phyloP scores from a whole-genome alignment of 139 green algal species.

The Gonium pectorale region DNA sequence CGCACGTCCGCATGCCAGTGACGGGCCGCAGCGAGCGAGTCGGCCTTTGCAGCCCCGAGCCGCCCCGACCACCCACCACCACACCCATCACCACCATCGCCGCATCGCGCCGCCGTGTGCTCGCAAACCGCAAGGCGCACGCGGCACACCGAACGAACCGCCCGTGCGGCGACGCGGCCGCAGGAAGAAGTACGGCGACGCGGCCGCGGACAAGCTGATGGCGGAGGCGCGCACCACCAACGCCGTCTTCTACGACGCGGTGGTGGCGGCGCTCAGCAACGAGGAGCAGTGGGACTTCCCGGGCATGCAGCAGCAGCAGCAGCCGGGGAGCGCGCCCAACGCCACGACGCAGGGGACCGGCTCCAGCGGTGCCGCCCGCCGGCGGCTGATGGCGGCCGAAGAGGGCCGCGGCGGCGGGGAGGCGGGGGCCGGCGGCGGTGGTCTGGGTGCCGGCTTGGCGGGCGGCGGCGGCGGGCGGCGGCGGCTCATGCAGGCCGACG shows the following conservation, averaged over 20 bases:
- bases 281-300: not conserved
- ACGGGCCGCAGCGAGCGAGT: no score
- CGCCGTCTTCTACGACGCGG: constrained; percentile 50
- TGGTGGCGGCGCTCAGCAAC: constrained; percentile 20
- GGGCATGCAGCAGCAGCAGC: not conserved
- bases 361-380: not conserved
- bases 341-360: no score
- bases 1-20: no score
- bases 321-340: not conserved
- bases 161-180: no score
- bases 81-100: no score
- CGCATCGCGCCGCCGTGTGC: no score
- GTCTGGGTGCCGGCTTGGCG: not conserved
- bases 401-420: not conserved
- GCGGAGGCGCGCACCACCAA: constrained; percentile 48
- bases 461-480: not conserved
- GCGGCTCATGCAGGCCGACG: not conserved
- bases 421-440: not conserved
- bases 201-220: constrained; percentile 55
- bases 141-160: no score
- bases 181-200: constrained; percentile 57
- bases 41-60: no score
- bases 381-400: constrained; percentile 9
- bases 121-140: no score
- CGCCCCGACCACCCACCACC: no score